Base-by-base conservation (phyloP, 768 basidiomycete genomes). In the Chalciporus sphaerocephalus region DNA sequence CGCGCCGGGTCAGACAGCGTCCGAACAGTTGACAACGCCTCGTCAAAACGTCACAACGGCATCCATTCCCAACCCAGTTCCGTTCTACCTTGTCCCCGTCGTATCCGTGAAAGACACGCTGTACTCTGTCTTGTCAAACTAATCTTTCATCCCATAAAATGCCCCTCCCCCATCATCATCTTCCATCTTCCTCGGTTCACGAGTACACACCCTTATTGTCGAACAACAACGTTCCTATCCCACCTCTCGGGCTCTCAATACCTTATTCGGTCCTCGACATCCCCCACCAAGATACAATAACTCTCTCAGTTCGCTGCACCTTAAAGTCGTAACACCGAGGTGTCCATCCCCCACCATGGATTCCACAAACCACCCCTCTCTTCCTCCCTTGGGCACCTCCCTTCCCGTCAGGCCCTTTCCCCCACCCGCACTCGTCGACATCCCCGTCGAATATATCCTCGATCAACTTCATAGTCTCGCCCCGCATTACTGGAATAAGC, bases 401-500 rank as follows among this genome's bases (percentile, higher is more conserved):
- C n/a, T 24, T 25, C 27, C 38, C 20, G 20, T 48, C 40, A 73
- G 79, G 54, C 75, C 78, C 15, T 85, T 84, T 57, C 83, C 83
- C 52, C 82, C 81, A 40, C 75, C 81, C 55, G 71, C 79, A 20
- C 70, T 84, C 54, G 69, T 71, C 33, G 76, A 73, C 52, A 81
- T 87, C 28, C 87, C 87, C 44, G 69, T 79, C 55, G 83, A 85
- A 58, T 88, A 87, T 56, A 85, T 88, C 57, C 60, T 84, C 54
- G 75, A 79, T 57, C 81, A 83, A 61, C 76, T 89, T 33, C 83
- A 77, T 65, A 69, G 65, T 58, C 69, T 88, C 40, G 87, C 85
- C 12, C 68, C 78, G 17, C 68, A 74, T 38, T 87, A 83, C 67
- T 88, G 87, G 87, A 77, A 82, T 57, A 85, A 80, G 51, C 75